Conservation (phyloP, 2,329 filamentous ascomycete species). For the Arthrobotrys conoides region DNA sequence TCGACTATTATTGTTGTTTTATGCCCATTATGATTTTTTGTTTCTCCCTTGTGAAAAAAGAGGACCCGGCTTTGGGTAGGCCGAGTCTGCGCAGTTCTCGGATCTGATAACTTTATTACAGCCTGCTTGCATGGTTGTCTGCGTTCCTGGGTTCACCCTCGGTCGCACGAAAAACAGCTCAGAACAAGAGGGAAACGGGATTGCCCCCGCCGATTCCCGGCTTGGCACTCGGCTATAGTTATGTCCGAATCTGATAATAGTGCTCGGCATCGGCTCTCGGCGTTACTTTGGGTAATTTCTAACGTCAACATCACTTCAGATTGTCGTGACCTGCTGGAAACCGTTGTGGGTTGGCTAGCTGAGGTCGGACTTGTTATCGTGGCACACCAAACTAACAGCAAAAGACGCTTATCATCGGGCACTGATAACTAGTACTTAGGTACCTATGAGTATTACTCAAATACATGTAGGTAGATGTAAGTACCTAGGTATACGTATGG, state of each 20-base stretch:
- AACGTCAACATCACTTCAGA: slow-evolving; percentile 14
- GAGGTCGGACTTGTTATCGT: neutral
- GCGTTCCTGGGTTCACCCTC: slow-evolving; percentile 15
- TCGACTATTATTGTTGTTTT: no score
- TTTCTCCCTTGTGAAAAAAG: neutral
- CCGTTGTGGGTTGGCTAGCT: no score
- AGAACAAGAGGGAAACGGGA: slow-evolving; percentile 7
- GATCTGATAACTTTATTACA: slow-evolving; percentile 61
- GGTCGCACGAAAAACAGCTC: slow-evolving; percentile 24
- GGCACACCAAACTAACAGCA: neutral
- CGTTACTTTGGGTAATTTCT: slow-evolving; percentile 31
- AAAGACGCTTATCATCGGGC: slow-evolving; percentile 10
- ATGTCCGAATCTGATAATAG: slow-evolving; percentile 31
- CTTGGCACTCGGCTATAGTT: slow-evolving; percentile 31
- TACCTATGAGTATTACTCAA: neutral
- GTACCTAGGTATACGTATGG: neutral
- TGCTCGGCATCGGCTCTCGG: slow-evolving; percentile 33
- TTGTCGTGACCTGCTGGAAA: neutral
- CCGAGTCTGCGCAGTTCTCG: slow-evolving; percentile 27
- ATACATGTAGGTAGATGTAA: no score
- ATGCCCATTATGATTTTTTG: no score
- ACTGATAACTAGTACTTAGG: neutral
- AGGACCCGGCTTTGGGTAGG: slow-evolving; percentile 22
- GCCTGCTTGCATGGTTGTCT: slow-evolving; percentile 30
- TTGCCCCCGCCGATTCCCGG: slow-evolving; percentile 33